Conservation (phyloP, 2,329 filamentous ascomycete genomes). For the Paraphaeosphaeria sporulosa region DNA sequence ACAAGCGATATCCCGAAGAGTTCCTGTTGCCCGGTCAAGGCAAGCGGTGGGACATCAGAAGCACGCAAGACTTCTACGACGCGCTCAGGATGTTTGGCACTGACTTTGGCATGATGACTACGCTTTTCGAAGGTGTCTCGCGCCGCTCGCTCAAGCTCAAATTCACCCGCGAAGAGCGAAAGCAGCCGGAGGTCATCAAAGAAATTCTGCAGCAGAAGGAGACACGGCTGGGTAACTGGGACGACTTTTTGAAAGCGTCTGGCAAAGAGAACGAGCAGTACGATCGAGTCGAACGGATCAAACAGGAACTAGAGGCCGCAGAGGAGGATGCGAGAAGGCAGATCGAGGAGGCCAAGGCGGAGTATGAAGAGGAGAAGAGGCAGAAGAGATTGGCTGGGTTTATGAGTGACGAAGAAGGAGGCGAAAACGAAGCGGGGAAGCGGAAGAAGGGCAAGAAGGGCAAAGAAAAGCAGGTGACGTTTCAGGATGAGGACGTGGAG, state of each 20-base stretch:
- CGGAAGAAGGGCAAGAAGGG: constrained; percentile 42
- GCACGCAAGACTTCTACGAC: constrained; percentile 79
- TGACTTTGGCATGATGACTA: constrained; percentile 81
- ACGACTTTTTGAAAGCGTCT: constrained; percentile 42
- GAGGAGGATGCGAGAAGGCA: constrained; percentile 48
- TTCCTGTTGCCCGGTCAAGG: constrained; percentile 56
- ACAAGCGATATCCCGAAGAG: constrained; percentile 55
- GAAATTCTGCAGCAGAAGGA: constrained; percentile 62
- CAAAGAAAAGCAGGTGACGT: constrained; percentile 36
- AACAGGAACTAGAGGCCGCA: constrained; percentile 36
- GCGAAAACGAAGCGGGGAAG: constrained; percentile 34
- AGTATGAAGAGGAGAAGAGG: constrained; percentile 43
- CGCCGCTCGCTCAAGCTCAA: constrained; percentile 81
- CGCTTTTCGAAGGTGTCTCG: constrained; percentile 76
- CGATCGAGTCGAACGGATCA: constrained; percentile 46
- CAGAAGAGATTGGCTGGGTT: constrained; percentile 35
- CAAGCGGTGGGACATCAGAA: constrained; percentile 69
- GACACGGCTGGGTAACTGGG: constrained; percentile 20
- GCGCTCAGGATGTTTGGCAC: constrained; percentile 80
- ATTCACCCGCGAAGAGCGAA: constrained; percentile 79
- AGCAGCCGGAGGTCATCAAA: constrained; percentile 69
- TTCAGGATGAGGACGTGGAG: constrained; percentile 39
- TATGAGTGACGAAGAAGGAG: constrained; percentile 23
- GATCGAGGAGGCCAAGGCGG: constrained; percentile 39
- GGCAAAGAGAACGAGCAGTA: constrained; percentile 48